These are phyloP conservation scores for Sclerotinia spermophila DNA, from an alignment of 2,329 filamentous ascomycete genomes.

Conservation along the genomic window DNA sequence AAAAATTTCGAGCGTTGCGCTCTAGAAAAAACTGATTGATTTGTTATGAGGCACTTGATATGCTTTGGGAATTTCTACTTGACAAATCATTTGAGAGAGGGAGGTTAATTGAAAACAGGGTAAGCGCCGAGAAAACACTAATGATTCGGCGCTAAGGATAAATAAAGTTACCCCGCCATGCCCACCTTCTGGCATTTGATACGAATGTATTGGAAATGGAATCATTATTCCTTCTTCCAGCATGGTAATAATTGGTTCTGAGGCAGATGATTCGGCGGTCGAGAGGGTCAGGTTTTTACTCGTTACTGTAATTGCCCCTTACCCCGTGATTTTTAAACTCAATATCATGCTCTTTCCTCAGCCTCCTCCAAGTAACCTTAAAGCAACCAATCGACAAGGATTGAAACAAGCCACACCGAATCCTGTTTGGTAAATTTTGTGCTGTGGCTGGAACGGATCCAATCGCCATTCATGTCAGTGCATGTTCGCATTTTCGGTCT, in stretches of 20 bases:
- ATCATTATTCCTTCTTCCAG: background rate
- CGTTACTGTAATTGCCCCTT: too few relatives aligned
- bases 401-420: constrained; percentile 1
- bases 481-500: background rate
- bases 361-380: background rate
- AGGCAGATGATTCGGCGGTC: background rate
- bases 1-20: background rate
- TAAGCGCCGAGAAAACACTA: background rate
- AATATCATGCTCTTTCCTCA: too few relatives aligned
- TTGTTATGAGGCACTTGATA: background rate
- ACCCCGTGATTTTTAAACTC: background rate
- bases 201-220: background rate
- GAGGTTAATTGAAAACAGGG: background rate
- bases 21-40: background rate
- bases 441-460: background rate
- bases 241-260: too few relatives aligned
- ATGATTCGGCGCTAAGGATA: background rate
- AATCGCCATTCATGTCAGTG: background rate
- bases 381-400: background rate
- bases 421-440: background rate
- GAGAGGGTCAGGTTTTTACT: too few relatives aligned
- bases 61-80: background rate
- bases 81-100: constrained; percentile 8
- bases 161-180: constrained; percentile 8
- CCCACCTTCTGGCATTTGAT: background rate